Evolutionary conservation across 352 stramenopile genomes (phyloP).

Genomic region (Globisporangium middletonii): DNA sequence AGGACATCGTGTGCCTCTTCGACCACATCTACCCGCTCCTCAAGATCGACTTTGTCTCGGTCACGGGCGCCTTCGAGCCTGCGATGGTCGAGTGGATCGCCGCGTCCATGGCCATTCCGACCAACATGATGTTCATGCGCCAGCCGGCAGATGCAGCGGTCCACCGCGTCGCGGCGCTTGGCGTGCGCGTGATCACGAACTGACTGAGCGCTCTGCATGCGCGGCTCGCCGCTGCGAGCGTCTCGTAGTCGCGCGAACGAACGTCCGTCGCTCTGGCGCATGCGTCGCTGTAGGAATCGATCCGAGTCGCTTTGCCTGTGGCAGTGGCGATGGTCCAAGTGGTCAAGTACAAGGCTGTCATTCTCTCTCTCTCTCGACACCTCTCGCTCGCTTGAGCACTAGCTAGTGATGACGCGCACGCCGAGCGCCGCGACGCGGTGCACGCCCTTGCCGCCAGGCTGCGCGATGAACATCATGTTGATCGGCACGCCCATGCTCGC

Average conservation of each 20-base stretch:
- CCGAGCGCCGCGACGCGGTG: slow-evolving; percentile 73
- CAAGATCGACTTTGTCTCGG: slow-evolving; percentile 70
- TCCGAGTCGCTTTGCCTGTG: too few relatives aligned
- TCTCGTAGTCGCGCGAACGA: too few relatives aligned
- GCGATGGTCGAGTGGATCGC: slow-evolving; percentile 72
- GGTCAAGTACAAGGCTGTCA: too few relatives aligned
- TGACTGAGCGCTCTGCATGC: too few relatives aligned
- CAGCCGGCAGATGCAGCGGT: slow-evolving; percentile 54
- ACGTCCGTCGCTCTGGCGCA: too few relatives aligned
- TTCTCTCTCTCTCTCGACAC: too few relatives aligned
- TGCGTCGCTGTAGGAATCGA: too few relatives aligned
- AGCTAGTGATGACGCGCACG: slow-evolving; percentile 73
- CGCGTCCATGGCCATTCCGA: slow-evolving; percentile 51
- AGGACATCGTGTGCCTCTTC: slow-evolving; percentile 48
- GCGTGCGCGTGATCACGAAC: slow-evolving; percentile 61
- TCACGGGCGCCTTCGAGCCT: slow-evolving; percentile 50
- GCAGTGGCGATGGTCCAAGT: too few relatives aligned
- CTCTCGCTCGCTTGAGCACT: slow-evolving; percentile 13
- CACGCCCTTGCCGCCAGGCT: slow-evolving; percentile 65
- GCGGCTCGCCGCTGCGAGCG: too few relatives aligned
- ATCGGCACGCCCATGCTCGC: slow-evolving; percentile 58
- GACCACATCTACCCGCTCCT: slow-evolving; percentile 85
- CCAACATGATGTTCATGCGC: slow-evolving; percentile 75
- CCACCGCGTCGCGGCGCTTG: slow-evolving; percentile 69
- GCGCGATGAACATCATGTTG: slow-evolving; percentile 91